These are phyloP conservation scores for Adansonia gregorii DNA, from an alignment of 441 rosid genomes.

Conservation along the genomic window DNA sequence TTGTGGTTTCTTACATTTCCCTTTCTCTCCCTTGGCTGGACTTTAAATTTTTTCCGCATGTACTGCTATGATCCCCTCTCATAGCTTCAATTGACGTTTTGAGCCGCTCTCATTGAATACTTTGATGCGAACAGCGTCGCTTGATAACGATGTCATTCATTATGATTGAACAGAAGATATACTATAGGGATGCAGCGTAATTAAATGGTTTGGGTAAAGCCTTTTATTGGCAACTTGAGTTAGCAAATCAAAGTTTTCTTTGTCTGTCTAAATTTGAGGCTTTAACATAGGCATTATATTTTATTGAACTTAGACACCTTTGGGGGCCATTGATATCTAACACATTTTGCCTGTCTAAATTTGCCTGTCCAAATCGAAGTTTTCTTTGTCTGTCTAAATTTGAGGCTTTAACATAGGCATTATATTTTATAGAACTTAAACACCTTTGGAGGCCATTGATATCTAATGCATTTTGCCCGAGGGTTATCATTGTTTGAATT, in stretches of 20 bases:
- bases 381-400: slow-evolving; percentile 4
- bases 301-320: not conserved
- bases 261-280: slow-evolving; percentile 3
- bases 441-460: slow-evolving; percentile 9
- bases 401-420: not conserved
- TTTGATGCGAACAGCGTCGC: not conserved
- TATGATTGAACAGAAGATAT: not conserved
- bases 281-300: not conserved
- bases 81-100: not conserved
- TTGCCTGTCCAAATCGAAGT: not conserved
- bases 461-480: not conserved
- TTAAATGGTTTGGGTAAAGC: not conserved
- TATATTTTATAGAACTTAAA: not conserved
- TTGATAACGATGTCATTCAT: slow-evolving; percentile 14
- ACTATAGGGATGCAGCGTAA: not conserved
- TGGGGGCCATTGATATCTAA: not conserved
- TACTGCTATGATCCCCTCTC: not conserved
- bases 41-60: slow-evolving; percentile 1
- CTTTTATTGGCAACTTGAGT: not conserved
- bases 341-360: not conserved
- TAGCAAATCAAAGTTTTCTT: not conserved
- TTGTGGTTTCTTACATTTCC: not conserved
- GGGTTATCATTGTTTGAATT: slow-evolving; percentile 16
- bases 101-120: slow-evolving; percentile 1
- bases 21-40: not conserved